These are phyloP conservation scores for Datura wrightii DNA, from an alignment of 257 asterid species.

Conservation along the genomic window DNA sequence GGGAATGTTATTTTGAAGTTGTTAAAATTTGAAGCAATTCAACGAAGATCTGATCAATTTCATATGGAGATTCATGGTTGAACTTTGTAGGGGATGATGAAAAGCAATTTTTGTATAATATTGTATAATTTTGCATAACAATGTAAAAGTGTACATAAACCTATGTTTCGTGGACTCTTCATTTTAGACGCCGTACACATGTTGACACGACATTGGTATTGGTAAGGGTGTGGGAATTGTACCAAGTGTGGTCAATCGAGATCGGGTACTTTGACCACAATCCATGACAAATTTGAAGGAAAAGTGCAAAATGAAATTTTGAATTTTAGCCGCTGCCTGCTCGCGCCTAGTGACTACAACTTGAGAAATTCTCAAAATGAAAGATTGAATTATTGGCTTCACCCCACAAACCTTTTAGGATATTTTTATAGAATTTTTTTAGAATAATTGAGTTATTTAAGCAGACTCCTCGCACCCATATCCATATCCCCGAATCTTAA, in stretches of 20 bases:
- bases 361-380: conserved; percentile 10
- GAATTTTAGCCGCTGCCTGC: neutral
- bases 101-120: neutral
- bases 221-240: neutral
- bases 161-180: neutral
- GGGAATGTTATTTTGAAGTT: neutral
- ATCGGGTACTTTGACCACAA: neutral
- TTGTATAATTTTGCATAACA: neutral
- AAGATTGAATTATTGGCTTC: neutral
- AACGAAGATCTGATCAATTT: neutral
- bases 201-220: neutral
- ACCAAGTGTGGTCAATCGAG: neutral
- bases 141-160: neutral
- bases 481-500: neutral
- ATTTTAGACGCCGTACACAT: neutral
- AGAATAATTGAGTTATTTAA: neutral
- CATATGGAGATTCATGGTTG: neutral
- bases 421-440: neutral
- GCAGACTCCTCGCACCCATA: neutral
- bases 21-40: neutral
- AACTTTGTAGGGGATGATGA: neutral
- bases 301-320: neutral
- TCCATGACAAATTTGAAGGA: neutral
- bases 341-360: neutral
- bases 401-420: neutral